Conservation (phyloP, 306 rosid species). For the Cicer pinnatifidum region DNA sequence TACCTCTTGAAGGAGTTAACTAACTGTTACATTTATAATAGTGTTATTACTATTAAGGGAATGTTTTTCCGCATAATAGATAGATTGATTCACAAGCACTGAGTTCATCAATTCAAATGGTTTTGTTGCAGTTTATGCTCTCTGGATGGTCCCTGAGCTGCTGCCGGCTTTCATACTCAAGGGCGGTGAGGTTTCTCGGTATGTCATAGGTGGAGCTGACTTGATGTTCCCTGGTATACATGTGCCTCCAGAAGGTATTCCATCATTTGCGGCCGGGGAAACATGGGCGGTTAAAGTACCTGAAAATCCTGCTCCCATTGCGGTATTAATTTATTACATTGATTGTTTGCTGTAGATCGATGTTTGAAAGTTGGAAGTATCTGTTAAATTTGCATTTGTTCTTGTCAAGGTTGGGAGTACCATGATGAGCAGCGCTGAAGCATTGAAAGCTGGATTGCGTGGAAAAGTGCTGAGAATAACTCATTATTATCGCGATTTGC, state of each 20-base stretch:
- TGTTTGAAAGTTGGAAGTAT: conserved; percentile 1
- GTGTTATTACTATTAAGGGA: not conserved
- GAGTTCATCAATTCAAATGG: not conserved
- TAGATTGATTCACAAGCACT: conserved; percentile 1
- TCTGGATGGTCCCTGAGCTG: conserved; percentile 85
- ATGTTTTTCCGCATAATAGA: not conserved
- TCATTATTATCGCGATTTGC: conserved; percentile 83
- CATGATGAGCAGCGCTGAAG: conserved; percentile 82
- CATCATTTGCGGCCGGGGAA: conserved; percentile 73
- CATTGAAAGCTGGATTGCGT: conserved; percentile 79
- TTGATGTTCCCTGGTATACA: conserved; percentile 96
- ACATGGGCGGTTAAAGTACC: conserved; percentile 93
- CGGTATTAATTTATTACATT: conserved; percentile 52
- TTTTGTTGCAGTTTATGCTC: conserved; percentile 71
- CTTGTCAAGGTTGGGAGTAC: conserved; percentile 83
- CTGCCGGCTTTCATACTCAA: conserved; percentile 81
- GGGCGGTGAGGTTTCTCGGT: conserved; percentile 90
- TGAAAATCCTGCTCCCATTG: conserved; percentile 91
- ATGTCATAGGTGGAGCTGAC: conserved; percentile 89
- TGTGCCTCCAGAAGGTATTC: conserved; percentile 80
- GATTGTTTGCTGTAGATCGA: not conserved
- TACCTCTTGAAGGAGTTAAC: no score
- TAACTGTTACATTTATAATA: not conserved
- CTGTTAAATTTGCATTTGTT: conserved; percentile 21
- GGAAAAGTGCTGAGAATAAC: conserved; percentile 89